Evolutionary conservation across 148 eudicot species (phyloP), one percentile per base, ranked within the genome.

Genomic region (Silene latifolia): DNA sequence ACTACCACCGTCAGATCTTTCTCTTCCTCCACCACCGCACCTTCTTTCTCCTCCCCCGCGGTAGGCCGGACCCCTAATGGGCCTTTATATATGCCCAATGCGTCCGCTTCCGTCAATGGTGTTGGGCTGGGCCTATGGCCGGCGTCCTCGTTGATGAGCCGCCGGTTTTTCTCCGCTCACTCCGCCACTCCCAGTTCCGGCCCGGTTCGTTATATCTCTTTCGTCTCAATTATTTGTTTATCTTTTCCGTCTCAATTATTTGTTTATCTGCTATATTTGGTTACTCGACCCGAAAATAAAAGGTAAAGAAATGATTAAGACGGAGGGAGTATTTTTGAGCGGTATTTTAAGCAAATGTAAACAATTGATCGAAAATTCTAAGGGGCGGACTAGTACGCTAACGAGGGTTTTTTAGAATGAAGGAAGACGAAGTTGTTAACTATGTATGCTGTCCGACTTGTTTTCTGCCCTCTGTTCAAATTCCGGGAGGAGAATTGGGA

Each of bases 151-250:
- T 66, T 29, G 8, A 14, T 81, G 61, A 72, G 72, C 54, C 79
- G 72, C 20, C 83, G 81, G 14, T 71, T 82, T 48, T 82, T 48
- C 81, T 84, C 87, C 67, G 77, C 81, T 71, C 71, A 77, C 13
- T 56, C 82, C 17, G 64, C 86, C 2, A 65, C 75, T 7, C 48
- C 79, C 4, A 67, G 70, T 69, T 69, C 84, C 8, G 80, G 72
- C 18, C 83, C 79, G 87, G 85, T 84, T 14, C 0, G 44, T 39
- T 39, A 1, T 46, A 12, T 53, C 29, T 12, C 48, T 8, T 58
- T 18, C 4, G 3, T 14, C 15, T 35, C 18, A 20, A 14, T 47
- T 74, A 15, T 5, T 74, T 21, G 7, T 20, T 72, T 32, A 2
- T 1, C 9, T n/a, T 63, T 48, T 32, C 1, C 35, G 35, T 32